Evolutionary conservation across 2,329 filamentous ascomycete species (phyloP).

Genomic region (Aquanectria penicillioides): DNA sequence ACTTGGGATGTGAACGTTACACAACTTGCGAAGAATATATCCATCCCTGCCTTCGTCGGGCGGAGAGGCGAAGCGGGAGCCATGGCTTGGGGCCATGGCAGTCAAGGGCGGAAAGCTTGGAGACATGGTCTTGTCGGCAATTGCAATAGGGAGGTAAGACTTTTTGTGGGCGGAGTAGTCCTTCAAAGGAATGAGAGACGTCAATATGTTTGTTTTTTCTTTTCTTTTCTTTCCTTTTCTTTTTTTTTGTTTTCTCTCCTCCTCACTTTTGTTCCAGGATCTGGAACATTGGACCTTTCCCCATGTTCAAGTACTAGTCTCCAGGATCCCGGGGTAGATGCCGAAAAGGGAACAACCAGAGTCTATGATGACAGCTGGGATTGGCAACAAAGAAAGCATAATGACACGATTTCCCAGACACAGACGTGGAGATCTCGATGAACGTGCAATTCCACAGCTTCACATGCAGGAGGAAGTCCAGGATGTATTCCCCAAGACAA

Average conservation of each 20-base stretch:
- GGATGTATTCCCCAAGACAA: slow-evolving; percentile 2
- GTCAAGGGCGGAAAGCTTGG: neutral
- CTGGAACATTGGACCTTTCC: slow-evolving; percentile 23
- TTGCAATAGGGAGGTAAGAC: slow-evolving; percentile 30
- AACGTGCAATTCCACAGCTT: too few species aligned
- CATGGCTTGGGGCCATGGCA: neutral
- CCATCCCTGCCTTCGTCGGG: slow-evolving; percentile 24
- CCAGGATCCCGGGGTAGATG: slow-evolving; percentile 6
- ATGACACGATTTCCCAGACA: too few species aligned
- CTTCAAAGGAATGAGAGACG: slow-evolving; percentile 28
- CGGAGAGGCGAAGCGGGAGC: slow-evolving; percentile 10
- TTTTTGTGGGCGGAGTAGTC: slow-evolving; percentile 20
- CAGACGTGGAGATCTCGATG: too few species aligned
- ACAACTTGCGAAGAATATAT: slow-evolving; percentile 15
- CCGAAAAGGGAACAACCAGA: slow-evolving; percentile 1
- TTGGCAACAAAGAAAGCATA: neutral
- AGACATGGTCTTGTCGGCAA: slow-evolving; percentile 1
- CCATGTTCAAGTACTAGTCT: slow-evolving; percentile 20
- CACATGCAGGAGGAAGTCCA: neutral
- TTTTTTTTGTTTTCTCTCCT: too few species aligned
- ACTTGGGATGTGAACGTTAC: slow-evolving; percentile 27
- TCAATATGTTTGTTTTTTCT: slow-evolving; percentile 15
- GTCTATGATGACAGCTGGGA: neutral
- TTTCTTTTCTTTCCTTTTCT: too few species aligned
- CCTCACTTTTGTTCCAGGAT: slow-evolving; percentile 23